Evolutionary conservation across 75 land plant genomes (phyloP).

Genomic region (Cryptomeria japonica): DNA sequence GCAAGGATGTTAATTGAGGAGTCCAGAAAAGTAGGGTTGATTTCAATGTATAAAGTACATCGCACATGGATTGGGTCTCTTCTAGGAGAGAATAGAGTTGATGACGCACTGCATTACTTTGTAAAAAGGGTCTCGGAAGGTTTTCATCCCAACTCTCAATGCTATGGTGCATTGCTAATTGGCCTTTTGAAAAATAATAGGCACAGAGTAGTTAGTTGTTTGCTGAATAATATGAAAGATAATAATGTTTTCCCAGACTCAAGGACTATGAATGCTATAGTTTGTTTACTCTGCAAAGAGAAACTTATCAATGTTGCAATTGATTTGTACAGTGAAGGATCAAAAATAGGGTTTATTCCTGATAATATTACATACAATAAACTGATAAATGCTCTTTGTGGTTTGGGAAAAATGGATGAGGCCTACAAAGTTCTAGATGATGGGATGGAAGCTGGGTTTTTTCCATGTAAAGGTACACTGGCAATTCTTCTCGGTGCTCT

Average conservation of each 20-base stretch:
- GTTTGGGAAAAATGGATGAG: conserved; percentile 35
- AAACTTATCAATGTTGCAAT: conserved; percentile 58
- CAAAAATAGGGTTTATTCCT: conserved; percentile 37
- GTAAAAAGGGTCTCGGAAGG: conserved; percentile 23
- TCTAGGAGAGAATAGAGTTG: conserved; percentile 19
- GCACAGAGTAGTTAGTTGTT: conserved; percentile 31
- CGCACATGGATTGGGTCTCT: conserved; percentile 33
- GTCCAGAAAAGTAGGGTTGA: conserved; percentile 5
- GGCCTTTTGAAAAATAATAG: conserved; percentile 37
- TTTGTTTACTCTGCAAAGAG: conserved; percentile 60
- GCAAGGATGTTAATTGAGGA: conserved; percentile 39
- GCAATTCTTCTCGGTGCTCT: conserved; percentile 35
- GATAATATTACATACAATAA: conserved; percentile 34
- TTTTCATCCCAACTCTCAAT: conserved; percentile 33
- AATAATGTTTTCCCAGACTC: conserved; percentile 30
- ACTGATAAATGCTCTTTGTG: conserved; percentile 47
- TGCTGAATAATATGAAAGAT: conserved; percentile 51
- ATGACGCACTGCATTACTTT: conserved; percentile 35
- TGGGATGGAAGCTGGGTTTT: conserved; percentile 33
- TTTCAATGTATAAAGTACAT: conserved; percentile 26
- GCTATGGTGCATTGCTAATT: conserved; percentile 32
- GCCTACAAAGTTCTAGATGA: conserved; percentile 38
- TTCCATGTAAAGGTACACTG: conserved; percentile 38
- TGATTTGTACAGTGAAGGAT: conserved; percentile 40
- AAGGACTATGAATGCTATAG: conserved; percentile 41